Base-by-base conservation (phyloP, 2,329 filamentous ascomycete species). In the Coleophoma cylindrospora region DNA sequence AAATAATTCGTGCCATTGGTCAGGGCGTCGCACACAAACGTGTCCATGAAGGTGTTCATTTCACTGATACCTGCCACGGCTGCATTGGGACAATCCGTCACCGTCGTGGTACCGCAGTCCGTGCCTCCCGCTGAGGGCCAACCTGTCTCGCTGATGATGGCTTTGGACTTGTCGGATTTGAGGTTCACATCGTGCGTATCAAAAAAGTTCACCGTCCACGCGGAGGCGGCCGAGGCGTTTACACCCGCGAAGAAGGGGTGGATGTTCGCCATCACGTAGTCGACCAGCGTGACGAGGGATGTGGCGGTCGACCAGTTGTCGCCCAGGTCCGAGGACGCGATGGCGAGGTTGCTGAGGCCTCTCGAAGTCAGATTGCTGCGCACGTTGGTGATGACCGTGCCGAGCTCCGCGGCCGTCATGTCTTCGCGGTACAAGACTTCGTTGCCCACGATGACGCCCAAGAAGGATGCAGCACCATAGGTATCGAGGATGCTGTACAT, bases 201-300 rank as follows among this genome's bases (percentile, higher is more conserved):
- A 87, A 91, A 97, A 70, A 96, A 97, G 14, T 69, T 69, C 70
- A 76, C 89, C 0, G 92, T 95, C 92, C 92, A 97, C 8, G 66
- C 70, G 0, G 91, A 85, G 0, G 90, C 89, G 1, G 78, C 66
- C 2, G 80, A 72, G 2, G 83, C 85, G 0, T 78, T 73, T 12
- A 89, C 82, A 43, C 92, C 92, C 0, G 85, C 87, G 64, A 97
- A 97, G 76, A 97, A 96, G 0, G 94, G 92, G 65, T 97, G 94
- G 49, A 97, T 89, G 65, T 97, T 97, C 59, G 89, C 87, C 91
- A 97, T 96, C 68, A 97, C 84, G 61, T 89, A 84, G 67, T 97
- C 91, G 40, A 89, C 87, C 47, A 82, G 76, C 4, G 70, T 60
- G 0, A 87, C 87, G 15, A 97, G 79, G 2, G 76, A 73, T 0